Base-by-base conservation (phyloP, 2,329 filamentous ascomycete species). In the Talaromyces piceae region DNA sequence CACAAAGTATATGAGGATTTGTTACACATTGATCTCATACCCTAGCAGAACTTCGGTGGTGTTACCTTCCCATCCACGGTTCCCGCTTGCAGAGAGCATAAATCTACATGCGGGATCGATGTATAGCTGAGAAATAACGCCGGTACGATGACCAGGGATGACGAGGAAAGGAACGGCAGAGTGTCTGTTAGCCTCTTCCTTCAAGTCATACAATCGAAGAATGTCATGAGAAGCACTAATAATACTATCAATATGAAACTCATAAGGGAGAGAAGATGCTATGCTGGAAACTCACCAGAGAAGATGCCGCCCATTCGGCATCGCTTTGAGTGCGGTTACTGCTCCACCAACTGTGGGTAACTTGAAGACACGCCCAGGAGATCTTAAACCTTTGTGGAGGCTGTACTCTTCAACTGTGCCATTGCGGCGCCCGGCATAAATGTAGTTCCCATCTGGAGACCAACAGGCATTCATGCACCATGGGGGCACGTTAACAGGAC, bases 381-480 rank as follows among this genome's bases (percentile, higher is more conserved):
- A 78, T 71, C 86, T 86, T 1, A 88, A 77, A 1, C 84, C 79
- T 61, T 90, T 89, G 65, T 93, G 88, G 16, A 98, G 76, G 62
- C 83, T 89, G 69, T 87, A 98, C 69, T 98, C 93, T 59, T 98
- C 93, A 0, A 98, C 93, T 0, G 89, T 94, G 47, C 89, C 81
- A 67, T 97, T 97, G 52, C 93, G 79, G 25, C 93, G 78, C 0
- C 93, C 93, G 0, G 87, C 91, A 69, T 95, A 98, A 61, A 98
- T 91, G 68, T 82, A 89, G 69, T 97, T 97, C 12, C 93, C 93
- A 65, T 96, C 88, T 0, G 90, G 90, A 50, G 87, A 91, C 93
- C 93, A 98, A 72, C 90, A 95, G 1, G 90, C 89, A 58, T 88
- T 91, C 83, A 95, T 96, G 68, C 91, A 97, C 91, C 91, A 98